Evolutionary conservation across 2,329 filamentous ascomycete species (phyloP), one percentile per base, ranked within the genome.

Genomic region (Plenodomus tracheiphilus): DNA sequence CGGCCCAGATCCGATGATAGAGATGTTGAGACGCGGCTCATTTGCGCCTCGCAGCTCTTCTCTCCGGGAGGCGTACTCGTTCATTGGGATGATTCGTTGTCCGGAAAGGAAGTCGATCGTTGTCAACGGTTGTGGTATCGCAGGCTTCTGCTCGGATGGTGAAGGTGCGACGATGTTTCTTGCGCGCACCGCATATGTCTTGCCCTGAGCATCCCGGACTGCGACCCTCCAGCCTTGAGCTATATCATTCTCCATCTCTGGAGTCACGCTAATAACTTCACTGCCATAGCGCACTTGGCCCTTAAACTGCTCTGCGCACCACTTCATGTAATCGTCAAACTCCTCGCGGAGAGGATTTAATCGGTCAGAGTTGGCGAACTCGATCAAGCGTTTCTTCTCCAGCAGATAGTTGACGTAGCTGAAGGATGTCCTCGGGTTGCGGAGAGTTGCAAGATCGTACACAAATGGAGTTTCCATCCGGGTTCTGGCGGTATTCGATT

Each of bases 321-420:
- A 72, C 45, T 56, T 60, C 43, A 74, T 55, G 38, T 74, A 73
- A 39, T 74, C 65, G n/a, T 69, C 69, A 16, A 74, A 72, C 42
- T 74, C 71, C 39, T 66, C 61, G 22, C 72, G 59, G 21, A 74
- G 46, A 20, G 71, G 69, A 37, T 71, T 68, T 41, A 74, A 49
- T 13, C 68, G 64, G 41, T 70, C 67, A 17, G 72, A 69, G 47
- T 72, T 71, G 34, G 66, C 62, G 30, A 71, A 72, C 21, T 70
- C 67, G 18, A 71, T 51, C 15, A 72, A 58, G 7, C 69, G 60
- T 28, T 66, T 59, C 15, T 59, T 59, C 13, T 51, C 56, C 22
- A 68, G 64, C 4, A 72, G 58, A 54, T 71, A 72, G 43, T 68
- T 69, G 48, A 60, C 51, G 37, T 70, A 71, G 40, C 59, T 72